Evolutionary conservation across 495 filamentous ascomycete genomes (phyloP).

Genomic region (Elaphomyces granulatus): DNA sequence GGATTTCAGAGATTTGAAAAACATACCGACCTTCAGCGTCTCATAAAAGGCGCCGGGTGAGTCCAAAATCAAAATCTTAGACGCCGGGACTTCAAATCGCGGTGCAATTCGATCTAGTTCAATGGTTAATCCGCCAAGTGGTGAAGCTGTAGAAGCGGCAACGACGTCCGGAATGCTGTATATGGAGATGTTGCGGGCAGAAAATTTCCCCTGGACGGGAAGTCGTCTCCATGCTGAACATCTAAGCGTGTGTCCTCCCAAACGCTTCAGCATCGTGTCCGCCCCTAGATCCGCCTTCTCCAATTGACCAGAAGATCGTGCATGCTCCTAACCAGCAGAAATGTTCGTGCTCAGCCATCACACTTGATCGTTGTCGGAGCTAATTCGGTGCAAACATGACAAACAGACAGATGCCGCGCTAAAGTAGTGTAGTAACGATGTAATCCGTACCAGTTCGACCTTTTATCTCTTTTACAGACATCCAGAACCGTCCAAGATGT

Average conservation of each 20-base stretch:
- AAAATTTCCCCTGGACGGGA: slow-evolving; percentile 18
- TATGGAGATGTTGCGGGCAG: slow-evolving; percentile 29
- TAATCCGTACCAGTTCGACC: too few relatives aligned
- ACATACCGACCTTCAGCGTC: slow-evolving; percentile 57
- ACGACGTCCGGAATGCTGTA: slow-evolving; percentile 15
- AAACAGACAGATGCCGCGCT: too few relatives aligned
- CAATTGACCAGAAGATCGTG: too few relatives aligned
- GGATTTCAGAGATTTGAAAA: slow-evolving; percentile 1
- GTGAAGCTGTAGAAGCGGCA: slow-evolving; percentile 22
- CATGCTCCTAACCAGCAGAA: not conserved
- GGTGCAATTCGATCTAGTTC: slow-evolving; percentile 86
- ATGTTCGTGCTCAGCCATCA: too few relatives aligned
- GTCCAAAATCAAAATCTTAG: slow-evolving; percentile 64
- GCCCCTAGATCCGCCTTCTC: too few relatives aligned
- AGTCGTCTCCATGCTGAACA: slow-evolving; percentile 22
- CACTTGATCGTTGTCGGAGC: too few relatives aligned
- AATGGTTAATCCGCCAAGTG: slow-evolving; percentile 43
- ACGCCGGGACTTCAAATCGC: slow-evolving; percentile 69
- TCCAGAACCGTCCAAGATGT: slow-evolving; percentile 47
- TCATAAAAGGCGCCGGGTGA: slow-evolving; percentile 77
- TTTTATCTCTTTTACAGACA: too few relatives aligned
- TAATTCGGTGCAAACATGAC: too few relatives aligned
- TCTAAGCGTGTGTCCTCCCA: slow-evolving; percentile 26
- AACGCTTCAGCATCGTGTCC: slow-evolving; percentile 26
- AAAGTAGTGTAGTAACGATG: too few relatives aligned